Percentiles rank a stretch among this genome's conserved stretches.
phyloP scores from a whole-genome alignment of 2,329 filamentous ascomycete genomes.

The Chaetomium sp. region DNA sequence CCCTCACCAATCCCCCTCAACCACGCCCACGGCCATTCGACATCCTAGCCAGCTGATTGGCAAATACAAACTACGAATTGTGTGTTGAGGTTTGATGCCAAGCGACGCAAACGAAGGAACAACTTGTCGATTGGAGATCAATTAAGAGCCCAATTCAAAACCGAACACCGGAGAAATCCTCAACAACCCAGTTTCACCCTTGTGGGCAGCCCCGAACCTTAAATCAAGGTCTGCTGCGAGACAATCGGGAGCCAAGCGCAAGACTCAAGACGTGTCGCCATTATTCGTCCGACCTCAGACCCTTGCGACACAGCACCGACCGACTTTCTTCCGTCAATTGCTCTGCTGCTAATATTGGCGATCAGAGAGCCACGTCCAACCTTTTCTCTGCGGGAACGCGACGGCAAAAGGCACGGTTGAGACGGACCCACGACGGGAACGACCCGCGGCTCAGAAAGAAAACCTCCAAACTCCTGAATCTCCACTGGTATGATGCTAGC shows the following conservation, averaged over 20 bases:
- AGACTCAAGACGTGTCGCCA: neutral
- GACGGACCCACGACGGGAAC: constrained; percentile 14
- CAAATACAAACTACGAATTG: too few species aligned
- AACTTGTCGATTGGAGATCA: too few species aligned
- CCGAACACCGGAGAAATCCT: too few species aligned
- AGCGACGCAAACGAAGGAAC: too few species aligned
- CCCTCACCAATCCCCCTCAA: neutral
- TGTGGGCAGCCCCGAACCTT: neutral
- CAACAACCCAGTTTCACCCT: too few species aligned
- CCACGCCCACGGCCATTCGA: neutral
- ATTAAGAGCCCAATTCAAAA: too few species aligned
- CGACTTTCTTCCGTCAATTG: neutral
- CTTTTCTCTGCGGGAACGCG: neutral
- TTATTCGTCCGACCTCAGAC: constrained; percentile 1
- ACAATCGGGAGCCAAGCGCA: neutral
- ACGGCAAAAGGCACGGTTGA: neutral
- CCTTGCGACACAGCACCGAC: neutral
- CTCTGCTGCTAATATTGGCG: too few species aligned
- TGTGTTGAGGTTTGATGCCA: too few species aligned
- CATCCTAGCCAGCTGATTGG: too few species aligned
- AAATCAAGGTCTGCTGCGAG: neutral
- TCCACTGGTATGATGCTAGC: constrained; percentile 26
- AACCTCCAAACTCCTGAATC: constrained; percentile 12
- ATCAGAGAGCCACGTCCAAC: too few species aligned
- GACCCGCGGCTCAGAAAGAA: constrained; percentile 17